Conservation (phyloP, 176 grass and related monocot species). For the Raddia distichophylla region DNA sequence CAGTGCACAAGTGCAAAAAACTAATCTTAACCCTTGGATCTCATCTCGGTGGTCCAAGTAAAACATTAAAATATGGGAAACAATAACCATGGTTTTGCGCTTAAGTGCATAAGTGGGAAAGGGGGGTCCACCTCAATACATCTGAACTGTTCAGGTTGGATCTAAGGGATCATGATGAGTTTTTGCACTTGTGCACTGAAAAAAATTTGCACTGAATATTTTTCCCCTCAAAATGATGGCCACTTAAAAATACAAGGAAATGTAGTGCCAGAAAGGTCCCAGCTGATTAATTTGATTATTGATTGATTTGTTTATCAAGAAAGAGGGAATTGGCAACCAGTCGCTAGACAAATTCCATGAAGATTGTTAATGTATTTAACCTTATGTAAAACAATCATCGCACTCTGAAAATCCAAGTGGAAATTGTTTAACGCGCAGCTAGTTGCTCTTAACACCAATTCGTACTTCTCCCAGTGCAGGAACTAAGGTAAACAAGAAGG, state of each 20-base stretch:
- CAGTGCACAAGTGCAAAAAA: no score
- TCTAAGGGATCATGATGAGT: no score
- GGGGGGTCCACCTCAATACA: no score
- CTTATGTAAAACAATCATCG: not conserved
- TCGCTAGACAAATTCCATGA: not conserved
- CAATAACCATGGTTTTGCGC: no score
- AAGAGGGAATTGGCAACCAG: not conserved
- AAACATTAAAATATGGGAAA: no score
- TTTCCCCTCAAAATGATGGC: not conserved
- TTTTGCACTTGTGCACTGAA: no score
- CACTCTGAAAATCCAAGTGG: not conserved
- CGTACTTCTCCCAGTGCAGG: not conserved
- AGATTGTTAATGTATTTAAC: not conserved
- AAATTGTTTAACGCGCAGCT: not conserved
- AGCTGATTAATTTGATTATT: not conserved
- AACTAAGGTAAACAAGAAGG: no score
- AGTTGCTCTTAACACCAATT: not conserved
- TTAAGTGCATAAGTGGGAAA: no score
- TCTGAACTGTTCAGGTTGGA: no score
- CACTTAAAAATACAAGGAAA: conserved; percentile 1
- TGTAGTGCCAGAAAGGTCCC: not conserved
- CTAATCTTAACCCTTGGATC: no score
- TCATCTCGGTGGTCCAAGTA: no score
- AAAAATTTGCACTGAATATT: no score
- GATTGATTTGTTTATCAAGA: not conserved